Base-by-base conservation (phyloP, 805 yeast genomes). In the Metschnikowia cubensis region DNA sequence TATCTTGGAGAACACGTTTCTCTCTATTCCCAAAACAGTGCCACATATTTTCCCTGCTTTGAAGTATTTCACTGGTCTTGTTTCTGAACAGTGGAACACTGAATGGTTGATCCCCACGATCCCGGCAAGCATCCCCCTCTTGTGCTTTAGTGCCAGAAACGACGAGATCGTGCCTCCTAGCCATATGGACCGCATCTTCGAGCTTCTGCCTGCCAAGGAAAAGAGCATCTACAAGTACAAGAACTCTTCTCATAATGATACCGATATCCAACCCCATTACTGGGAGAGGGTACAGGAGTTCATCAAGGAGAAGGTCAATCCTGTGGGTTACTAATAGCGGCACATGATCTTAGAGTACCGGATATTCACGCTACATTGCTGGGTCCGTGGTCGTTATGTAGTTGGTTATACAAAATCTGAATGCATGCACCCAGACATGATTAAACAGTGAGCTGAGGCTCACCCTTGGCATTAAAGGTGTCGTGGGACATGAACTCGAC, bases 111-210 rank as follows among this genome's bases (percentile, higher is more conserved):
- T 92, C n/a, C 64, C 70, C 2, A 59, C 62, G 18, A 71, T 87
- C 13, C 79, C 83, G 5, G 59, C 75, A 0, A 63, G 72, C 4
- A 72, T 86, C 10, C 94, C 96, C 0, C 73, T 85, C 32, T 70
- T 91, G 37, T 81, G 91, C 57, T 63, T 91, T 38, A 80, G 85
- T 54, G 97, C 95, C 0, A 67, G 77, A 13, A 71, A 75, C 34
- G 99, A 92, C 70, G 99, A 92, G 67, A 83, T 92, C 22, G 96
- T 92, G 2, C 97, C 98, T 3, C 96, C 97, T 0, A 55, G 58
- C 1, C 97, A 92, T 62, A 89, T 91, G 91, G 76, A 76, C 41
- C 61, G 61, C 41, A 74, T 92, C 33, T 84, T 65, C 62, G 79
- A 75, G 42, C 58, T 82, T 50, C 73, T 85, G 54, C 73, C 77